These are phyloP conservation scores for Alternaria triticina DNA, from an alignment of 2,329 filamentous ascomycete species.

Conservation along the genomic window DNA sequence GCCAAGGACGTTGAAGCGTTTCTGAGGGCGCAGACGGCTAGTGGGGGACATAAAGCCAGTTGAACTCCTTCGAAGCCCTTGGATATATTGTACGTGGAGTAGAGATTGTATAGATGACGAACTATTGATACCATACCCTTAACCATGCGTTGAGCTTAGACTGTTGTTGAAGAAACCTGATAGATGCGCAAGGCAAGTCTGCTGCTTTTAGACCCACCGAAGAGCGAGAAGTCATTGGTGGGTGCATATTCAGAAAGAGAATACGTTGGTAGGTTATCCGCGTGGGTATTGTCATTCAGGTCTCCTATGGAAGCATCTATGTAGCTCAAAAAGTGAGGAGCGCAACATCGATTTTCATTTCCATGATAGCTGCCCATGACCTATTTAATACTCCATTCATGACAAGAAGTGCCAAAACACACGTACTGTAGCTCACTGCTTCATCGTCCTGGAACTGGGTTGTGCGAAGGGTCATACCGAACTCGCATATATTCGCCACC, in stretches of 20 bases:
- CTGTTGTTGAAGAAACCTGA: not conserved
- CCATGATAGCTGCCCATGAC: not conserved
- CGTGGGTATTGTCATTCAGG: not conserved
- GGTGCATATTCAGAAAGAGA: not conserved
- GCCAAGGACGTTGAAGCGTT: constrained; percentile 41
- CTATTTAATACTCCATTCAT: not conserved
- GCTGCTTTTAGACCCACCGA: not conserved
- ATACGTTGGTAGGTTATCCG: not conserved
- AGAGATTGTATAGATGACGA: not conserved
- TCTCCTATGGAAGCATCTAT: not conserved
- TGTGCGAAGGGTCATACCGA: not conserved
- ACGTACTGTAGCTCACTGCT: not conserved
- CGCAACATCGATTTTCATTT: not conserved
- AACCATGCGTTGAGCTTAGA: not conserved
- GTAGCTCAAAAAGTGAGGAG: not conserved
- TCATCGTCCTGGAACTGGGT: not conserved
- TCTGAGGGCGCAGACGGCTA: constrained; percentile 35
- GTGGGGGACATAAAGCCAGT: not conserved
- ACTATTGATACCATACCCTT: not conserved
- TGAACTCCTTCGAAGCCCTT: not conserved
- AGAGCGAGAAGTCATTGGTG: not conserved
- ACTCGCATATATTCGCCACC: not conserved
- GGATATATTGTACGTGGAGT: not conserved
- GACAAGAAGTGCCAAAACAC: not conserved
- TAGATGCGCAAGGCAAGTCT: not conserved